Evolutionary conservation across 2,329 filamentous ascomycete species (phyloP), one percentile per base, ranked within the genome.

Genomic region (Dendryphion nanum): DNA sequence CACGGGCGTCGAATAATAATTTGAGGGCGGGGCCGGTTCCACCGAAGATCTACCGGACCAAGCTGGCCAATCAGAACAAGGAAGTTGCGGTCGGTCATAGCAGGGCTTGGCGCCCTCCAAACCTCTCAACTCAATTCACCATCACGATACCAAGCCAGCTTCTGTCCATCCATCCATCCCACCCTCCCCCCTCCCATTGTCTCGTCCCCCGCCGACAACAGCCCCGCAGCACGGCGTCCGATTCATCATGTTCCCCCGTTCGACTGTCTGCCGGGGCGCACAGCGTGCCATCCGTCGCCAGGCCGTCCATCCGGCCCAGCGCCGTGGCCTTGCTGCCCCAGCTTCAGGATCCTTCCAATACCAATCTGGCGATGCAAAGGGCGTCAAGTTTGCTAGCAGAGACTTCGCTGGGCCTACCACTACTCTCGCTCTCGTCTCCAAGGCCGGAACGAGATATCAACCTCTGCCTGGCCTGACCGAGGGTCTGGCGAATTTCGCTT

Each of bases 361-460:
- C 75, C 85, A 96, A 73, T 82, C 86, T 47, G 79, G 86, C 64
- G 86, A 95, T 71, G 81, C 86, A 69, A 81, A 83, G 67, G 91
- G 91, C 63, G 76, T 97, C 72, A 96, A 95, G 79, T 80, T 94
- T 59, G 90, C 91, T 64, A 87, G 87, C 74, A 83, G 91, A 75
- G 90, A 97, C 70, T 78, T 88, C 61, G 80, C 86, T 48, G 88
- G 89, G 48, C 87, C 89, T 53, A 95, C 91, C 46, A 89, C 90
- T 46, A 94, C 89, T 63, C 79, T 98, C 53, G 89, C 90, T 40
- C 72, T 98, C 51, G 88, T 98, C 66, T 82, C 90, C 55, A 95
- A 95, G 78, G 93, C 89, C 48, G 93, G 93, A 62, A 94, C 91
- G 50, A 80, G 93, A 70, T 97, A 91, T 72, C 84, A 98, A 76